Evolutionary conservation across 805 yeast genomes (phyloP).

Genomic region (Phaffomyces thermotolerans): DNA sequence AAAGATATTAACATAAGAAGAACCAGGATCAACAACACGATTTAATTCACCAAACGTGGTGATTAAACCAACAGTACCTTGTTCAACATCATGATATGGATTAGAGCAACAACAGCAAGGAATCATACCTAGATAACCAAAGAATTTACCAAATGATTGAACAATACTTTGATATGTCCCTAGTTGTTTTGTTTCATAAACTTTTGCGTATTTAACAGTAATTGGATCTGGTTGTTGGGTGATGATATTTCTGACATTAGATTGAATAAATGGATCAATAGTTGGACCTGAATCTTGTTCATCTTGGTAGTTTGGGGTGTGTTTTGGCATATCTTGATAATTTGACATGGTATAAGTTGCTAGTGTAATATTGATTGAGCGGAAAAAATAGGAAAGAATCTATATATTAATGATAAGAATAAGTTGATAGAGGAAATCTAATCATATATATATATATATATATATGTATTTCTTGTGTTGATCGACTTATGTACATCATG

Average conservation of each 20-base stretch:
- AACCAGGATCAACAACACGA: constrained; percentile 63
- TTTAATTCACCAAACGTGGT: constrained; percentile 61
- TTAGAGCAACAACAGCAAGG: constrained; percentile 45
- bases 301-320: background rate
- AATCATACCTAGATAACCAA: constrained; percentile 34
- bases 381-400: no score
- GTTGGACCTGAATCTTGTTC: no score
- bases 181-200: constrained; percentile 32
- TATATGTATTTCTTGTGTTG: no score
- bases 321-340: background rate
- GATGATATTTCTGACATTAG: no score
- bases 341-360: background rate
- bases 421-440: no score
- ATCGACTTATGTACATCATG: no score
- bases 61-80: constrained; percentile 64
- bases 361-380: no score
- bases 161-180: constrained; percentile 37
- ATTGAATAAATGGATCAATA: no score
- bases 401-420: no score
- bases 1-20: constrained; percentile 56
- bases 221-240: constrained; percentile 4
- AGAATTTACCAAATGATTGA: constrained; percentile 33
- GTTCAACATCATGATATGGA: constrained; percentile 53
- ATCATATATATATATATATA: no score
- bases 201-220: constrained; percentile 28